Evolutionary conservation across 129 eudicot species (phyloP), one percentile per base, ranked within the genome.

Genomic region (Helianthus tuberosus): DNA sequence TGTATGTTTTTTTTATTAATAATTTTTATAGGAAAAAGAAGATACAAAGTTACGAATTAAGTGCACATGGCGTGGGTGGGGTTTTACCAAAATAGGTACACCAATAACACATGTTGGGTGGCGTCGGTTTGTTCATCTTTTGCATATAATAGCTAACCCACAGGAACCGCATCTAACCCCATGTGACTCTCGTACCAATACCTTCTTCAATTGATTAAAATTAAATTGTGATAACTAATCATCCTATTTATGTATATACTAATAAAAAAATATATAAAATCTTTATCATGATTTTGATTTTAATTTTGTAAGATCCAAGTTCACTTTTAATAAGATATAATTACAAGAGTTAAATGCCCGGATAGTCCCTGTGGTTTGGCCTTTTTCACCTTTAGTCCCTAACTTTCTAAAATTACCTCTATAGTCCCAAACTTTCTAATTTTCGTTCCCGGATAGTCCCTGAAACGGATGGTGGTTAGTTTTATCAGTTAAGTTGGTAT

Each of bases 51-150:
- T 32, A 5, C 1, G 16, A 50, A 62, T 29, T 49, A 43, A 75
- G 44, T 69, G 74, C 75, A 77, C 81, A 77, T 77, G 81, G 81
- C n/a, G 16, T 77, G 81, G 75, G 69, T 77, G 81, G 81, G 75
- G 46, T 17, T 48, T 59, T 68, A 61, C 75, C 81, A 61, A 68
- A 77, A 77, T 77, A 44, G 75, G 81, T 77, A 77, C 75, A 77
- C 81, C 75, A 68, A 77, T 68, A 68, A 20, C 81, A 68, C 75
- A 67, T 76, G 80, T 57, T 67, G 80, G 80, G 74, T 76, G 68
- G 50, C 48, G 55, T 68, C 55, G 76, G 48, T 77, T 77, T 29
- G 81, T 77, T 77, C 76, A 41, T 60, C 73, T 77, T 65, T 77
- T 50, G 65, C 69, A 77, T 48, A 23, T 20, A 58, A 35, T 62